Conservation (phyloP, 768 basidiomycete genomes). For the Melanogaster broomeanus region DNA sequence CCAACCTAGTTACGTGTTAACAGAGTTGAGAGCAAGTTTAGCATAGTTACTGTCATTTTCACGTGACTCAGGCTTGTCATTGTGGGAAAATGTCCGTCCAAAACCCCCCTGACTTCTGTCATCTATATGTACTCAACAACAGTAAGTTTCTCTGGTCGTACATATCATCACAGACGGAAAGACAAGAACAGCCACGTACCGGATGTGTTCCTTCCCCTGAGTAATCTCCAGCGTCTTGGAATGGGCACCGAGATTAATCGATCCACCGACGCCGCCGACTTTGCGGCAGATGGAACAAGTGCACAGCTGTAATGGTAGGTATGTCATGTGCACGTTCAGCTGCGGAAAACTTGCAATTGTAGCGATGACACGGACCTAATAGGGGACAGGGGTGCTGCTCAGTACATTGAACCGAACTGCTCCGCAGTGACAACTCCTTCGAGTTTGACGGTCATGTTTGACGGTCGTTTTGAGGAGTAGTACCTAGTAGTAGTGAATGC, state of each 20-base stretch:
- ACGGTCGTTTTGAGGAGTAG: neutral
- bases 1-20: no score
- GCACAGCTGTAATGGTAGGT: slow-evolving; percentile 45
- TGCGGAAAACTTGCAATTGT: neutral
- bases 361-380: slow-evolving; percentile 43
- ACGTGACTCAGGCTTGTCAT: no score
- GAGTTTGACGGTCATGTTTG: slow-evolving; percentile 56
- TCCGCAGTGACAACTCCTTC: slow-evolving; percentile 39
- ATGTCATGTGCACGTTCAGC: neutral
- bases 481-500: no score
- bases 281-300: slow-evolving; percentile 73
- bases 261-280: slow-evolving; percentile 64
- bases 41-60: no score
- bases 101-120: no score
- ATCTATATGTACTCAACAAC: no score
- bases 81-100: no score
- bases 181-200: slow-evolving; percentile 31
- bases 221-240: slow-evolving; percentile 51
- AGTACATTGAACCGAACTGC: slow-evolving; percentile 35
- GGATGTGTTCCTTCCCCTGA: slow-evolving; percentile 53
- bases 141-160: no score
- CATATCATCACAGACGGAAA: neutral
- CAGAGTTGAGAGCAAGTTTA: no score
- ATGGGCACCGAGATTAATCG: slow-evolving; percentile 64
- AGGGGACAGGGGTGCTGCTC: slow-evolving; percentile 61